Percentiles rank a stretch among this genome's conserved stretches.
phyloP scores from a whole-genome alignment of 106 monocot species.

The Apostasia ramifera region DNA sequence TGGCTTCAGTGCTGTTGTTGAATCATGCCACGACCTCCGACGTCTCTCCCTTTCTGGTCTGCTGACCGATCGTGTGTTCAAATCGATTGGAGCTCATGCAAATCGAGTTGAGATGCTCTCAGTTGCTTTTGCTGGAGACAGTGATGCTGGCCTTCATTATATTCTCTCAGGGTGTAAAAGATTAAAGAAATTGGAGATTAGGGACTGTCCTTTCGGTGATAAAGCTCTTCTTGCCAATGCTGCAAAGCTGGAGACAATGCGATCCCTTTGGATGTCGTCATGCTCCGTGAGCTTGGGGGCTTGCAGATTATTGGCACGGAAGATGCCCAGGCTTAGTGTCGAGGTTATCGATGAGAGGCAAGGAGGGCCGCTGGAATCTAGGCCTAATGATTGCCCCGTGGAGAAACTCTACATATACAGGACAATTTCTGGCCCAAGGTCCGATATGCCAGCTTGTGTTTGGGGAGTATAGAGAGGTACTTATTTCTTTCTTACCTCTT shows the following conservation, averaged over 20 bases:
- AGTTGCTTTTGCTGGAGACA: constrained; percentile 70
- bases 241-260: constrained; percentile 81
- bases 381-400: constrained; percentile 31
- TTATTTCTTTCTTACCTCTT: not conserved
- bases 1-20: constrained; percentile 56
- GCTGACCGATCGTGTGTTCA: constrained; percentile 61
- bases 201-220: constrained; percentile 82
- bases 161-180: constrained; percentile 69
- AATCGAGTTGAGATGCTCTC: constrained; percentile 68
- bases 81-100: constrained; percentile 44
- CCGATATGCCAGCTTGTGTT: constrained; percentile 48
- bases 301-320: constrained; percentile 48
- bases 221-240: constrained; percentile 53
- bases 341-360: constrained; percentile 64
- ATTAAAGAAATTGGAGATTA: constrained; percentile 61
- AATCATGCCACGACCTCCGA: constrained; percentile 49
- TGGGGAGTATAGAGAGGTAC: constrained; percentile 20
- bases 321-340: constrained; percentile 63
- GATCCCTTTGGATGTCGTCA: constrained; percentile 95
- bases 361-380: constrained; percentile 12
- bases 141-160: constrained; percentile 61
- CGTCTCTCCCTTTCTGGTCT: constrained; percentile 75
- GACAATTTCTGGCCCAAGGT: constrained; percentile 52
- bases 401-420: constrained; percentile 83
- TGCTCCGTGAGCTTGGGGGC: constrained; percentile 62